Evolutionary conservation across 179 eudicot species (phyloP), one percentile per base, ranked within the genome.

Genomic region (Gypsophila paniculata): DNA sequence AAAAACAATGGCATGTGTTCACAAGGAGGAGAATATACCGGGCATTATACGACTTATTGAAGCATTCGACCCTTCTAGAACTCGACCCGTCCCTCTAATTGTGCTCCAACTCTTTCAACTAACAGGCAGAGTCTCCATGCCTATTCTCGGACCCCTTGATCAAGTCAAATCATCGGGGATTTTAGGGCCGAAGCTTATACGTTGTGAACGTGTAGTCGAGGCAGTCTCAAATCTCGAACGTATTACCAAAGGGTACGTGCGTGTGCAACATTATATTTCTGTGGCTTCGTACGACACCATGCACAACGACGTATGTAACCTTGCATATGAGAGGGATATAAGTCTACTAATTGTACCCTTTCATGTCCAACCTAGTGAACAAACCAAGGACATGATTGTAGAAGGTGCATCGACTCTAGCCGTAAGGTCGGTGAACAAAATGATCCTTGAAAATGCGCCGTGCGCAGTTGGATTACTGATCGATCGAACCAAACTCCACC

Each of bases 241-340:
- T 4, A 21, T 54, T 23, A 21, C 34, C 14, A 71, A 57, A 54
- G 75, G 75, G 21, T 29, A 55, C 26, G 72, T 62, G 1, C 61
- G 52, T 8, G n/a, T 76, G 46, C 74, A 65, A 32, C 79, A 76
- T 54, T 76, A 10, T 63, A 34, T 76, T n/a, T 49, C 79, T 21
- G 44, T 76, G n/a, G 38, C 75, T 34, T 4, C 75, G 2, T 46
- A 19, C 26, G 75, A 71, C 5, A 55, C 23, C 0, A 76, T 76
- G 79, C 75, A 70, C 14, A 64, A 76, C 19, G 79, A 76, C 18
- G 38, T 76, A n/a, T 76, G 79, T 48, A 64, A 39, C 60, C 75
- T 76, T 15, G 75, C 75, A 0, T 76, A 71, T 22, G 67, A 76
- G 9, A 64, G 19, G 19, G 62, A 65, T 6, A 51, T 55, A 15